These are phyloP conservation scores for Diaporthe capsici DNA, from an alignment of 2,329 filamentous ascomycete genomes.

Conservation along the genomic window DNA sequence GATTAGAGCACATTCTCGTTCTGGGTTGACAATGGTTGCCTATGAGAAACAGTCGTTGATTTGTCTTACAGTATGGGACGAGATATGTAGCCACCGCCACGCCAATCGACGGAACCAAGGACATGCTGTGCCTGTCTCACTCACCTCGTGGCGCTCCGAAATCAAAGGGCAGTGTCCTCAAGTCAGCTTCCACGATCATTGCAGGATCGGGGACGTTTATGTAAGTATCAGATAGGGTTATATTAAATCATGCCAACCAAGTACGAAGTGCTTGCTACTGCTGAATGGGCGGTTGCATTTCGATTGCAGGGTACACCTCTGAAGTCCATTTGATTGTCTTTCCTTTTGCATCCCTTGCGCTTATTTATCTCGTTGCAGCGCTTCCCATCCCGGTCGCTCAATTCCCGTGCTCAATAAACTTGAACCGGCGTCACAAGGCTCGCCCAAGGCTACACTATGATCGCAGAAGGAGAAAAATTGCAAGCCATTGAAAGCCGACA, in stretches of 20 bases:
- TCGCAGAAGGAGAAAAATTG: background rate
- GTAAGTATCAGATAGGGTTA: background rate
- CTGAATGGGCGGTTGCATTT: background rate
- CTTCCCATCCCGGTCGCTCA: background rate
- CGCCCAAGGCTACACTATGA: too few relatives aligned
- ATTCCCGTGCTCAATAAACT: background rate
- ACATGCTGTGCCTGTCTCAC: background rate
- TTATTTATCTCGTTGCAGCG: background rate
- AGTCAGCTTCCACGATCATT: background rate
- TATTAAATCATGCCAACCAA: background rate
- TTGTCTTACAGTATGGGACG: background rate
- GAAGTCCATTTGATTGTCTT: background rate
- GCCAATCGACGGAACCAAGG: too few relatives aligned
- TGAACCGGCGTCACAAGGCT: background rate
- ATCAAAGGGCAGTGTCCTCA: background rate
- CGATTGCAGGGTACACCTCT: background rate
- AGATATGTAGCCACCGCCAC: background rate
- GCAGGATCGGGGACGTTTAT: background rate
- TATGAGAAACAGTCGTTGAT: background rate
- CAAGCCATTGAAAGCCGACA: background rate
- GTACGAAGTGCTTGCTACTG: background rate
- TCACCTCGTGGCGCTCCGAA: background rate
- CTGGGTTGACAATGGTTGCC: background rate
- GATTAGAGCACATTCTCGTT: slow-evolving; percentile 12
- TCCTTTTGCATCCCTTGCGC: background rate